Conservation (phyloP, 1,284 basidiomycete species). For the Gomphus sp. region DNA sequence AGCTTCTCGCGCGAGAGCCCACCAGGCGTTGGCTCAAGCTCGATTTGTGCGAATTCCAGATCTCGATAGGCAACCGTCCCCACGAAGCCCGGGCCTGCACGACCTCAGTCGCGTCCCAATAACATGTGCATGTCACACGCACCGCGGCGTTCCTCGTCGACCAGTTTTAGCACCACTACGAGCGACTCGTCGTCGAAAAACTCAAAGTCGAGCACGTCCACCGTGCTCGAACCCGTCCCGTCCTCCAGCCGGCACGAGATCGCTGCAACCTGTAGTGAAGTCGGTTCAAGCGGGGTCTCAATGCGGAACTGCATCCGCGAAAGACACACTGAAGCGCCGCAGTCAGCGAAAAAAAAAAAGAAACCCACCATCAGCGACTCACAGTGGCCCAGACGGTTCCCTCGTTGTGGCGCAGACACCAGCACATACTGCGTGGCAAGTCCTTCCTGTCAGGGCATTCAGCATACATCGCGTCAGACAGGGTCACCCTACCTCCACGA, state of each 20-base stretch:
- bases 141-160: conserved; percentile 31
- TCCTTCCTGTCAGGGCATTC: conserved; percentile 38
- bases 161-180: conserved; percentile 47
- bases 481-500: conserved; percentile 1
- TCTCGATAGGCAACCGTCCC: conserved; percentile 5
- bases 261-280: conserved; percentile 22
- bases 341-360: conserved; percentile 17
- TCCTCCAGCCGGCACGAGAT: conserved; percentile 11
- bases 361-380: conserved; percentile 1
- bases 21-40: not conserved
- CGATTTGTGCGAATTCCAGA: not conserved
- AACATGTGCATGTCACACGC: not conserved
- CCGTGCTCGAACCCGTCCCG: conserved; percentile 22
- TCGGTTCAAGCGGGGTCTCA: conserved; percentile 27
- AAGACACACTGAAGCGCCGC: conserved; percentile 38
- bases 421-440: conserved; percentile 19
- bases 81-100: not conserved
- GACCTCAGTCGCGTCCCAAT: not conserved
- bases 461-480: conserved; percentile 13
- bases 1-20: conserved; percentile 2
- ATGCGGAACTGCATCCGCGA: conserved; percentile 37
- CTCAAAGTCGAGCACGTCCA: conserved; percentile 54
- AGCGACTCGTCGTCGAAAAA: conserved; percentile 69
- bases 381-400: not conserved
- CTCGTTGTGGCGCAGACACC: not conserved